These are phyloP conservation scores for Solanum rostratum DNA, from an alignment of 257 asterid genomes.

Conservation along the genomic window DNA sequence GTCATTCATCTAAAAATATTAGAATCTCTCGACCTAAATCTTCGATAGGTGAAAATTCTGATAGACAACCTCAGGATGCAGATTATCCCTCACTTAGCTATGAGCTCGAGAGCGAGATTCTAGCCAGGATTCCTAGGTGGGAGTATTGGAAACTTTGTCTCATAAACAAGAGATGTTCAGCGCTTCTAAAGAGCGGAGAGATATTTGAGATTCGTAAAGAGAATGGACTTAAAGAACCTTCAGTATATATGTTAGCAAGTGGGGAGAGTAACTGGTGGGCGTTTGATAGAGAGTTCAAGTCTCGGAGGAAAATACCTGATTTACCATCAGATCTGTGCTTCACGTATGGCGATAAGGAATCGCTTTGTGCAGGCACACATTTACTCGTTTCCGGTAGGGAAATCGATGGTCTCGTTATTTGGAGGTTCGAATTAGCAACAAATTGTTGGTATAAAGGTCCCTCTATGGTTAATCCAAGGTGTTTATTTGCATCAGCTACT, in stretches of 20 bases:
- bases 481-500: constrained; percentile 68
- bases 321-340: constrained; percentile 61
- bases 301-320: constrained; percentile 39
- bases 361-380: constrained; percentile 62
- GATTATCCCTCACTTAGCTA: constrained; percentile 64
- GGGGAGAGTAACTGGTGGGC: constrained; percentile 72
- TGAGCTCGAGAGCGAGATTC: constrained; percentile 45
- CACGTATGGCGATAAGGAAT: constrained; percentile 54
- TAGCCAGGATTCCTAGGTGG: constrained; percentile 62
- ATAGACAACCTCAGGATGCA: constrained; percentile 71
- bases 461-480: constrained; percentile 55
- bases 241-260: constrained; percentile 56
- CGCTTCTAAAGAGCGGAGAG: constrained; percentile 41
- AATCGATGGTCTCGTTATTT: constrained; percentile 50
- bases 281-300: constrained; percentile 46
- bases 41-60: not conserved
- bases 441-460: constrained; percentile 64
- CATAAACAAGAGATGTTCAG: constrained; percentile 41
- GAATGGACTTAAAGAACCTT: constrained; percentile 35
- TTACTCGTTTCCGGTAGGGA: constrained; percentile 61
- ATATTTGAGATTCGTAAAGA: constrained; percentile 43
- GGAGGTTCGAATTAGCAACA: constrained; percentile 54
- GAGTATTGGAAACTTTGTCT: constrained; percentile 50
- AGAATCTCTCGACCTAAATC: constrained; percentile 10
- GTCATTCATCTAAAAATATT: constrained; percentile 12